Percentiles rank a stretch among this genome's conserved stretches.
phyloP scores from a whole-genome alignment of 106 monocot genomes.

The Dendrobium catenatum region DNA sequence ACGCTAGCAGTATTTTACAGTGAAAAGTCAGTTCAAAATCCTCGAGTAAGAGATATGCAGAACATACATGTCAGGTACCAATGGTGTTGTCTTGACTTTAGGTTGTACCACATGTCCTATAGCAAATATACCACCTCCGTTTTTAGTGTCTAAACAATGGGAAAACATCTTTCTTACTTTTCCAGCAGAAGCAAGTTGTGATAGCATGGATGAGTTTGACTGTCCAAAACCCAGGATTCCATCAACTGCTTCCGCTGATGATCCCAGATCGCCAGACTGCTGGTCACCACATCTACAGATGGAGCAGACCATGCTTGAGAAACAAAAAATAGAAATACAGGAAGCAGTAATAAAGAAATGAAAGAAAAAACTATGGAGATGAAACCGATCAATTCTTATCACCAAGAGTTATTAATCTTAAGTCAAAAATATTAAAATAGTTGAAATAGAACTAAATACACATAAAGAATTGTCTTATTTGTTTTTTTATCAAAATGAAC shows the following conservation, averaged over 20 bases:
- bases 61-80: constrained; percentile 76
- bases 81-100: constrained; percentile 74
- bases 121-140: constrained; percentile 91
- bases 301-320: neutral
- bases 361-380: neutral
- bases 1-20: neutral
- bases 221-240: constrained; percentile 95
- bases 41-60: neutral
- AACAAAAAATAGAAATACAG: neutral
- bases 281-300: constrained; percentile 13
- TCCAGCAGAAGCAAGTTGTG: constrained; percentile 70
- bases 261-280: constrained; percentile 55
- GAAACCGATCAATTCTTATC: neutral
- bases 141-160: constrained; percentile 78
- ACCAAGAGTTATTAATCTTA: neutral
- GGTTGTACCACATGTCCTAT: constrained; percentile 80
- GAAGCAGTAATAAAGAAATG: neutral
- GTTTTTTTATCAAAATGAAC: constrained; percentile 1
- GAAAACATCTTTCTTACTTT: constrained; percentile 82
- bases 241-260: constrained; percentile 63
- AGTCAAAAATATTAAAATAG: neutral
- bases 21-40: neutral
- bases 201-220: constrained; percentile 75
- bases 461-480: neutral
- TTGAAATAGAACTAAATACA: neutral